Base-by-base conservation (phyloP, 345 rosid genomes). In the Erucastrum elatum region DNA sequence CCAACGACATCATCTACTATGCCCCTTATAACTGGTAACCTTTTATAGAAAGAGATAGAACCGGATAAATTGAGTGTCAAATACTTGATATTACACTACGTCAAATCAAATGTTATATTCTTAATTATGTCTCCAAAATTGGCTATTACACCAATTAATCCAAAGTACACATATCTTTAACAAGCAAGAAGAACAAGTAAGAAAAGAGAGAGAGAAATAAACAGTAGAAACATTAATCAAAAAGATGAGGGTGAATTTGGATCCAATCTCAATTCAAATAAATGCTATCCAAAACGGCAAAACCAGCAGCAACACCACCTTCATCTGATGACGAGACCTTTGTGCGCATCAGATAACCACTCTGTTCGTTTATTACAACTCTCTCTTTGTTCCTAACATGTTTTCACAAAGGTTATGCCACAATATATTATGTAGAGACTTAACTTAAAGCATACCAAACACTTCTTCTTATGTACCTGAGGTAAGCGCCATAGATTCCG, bases 221-320 rank as follows among this genome's bases (percentile, higher is more conserved):
- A 78, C 49, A 11, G 11, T 3, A 41, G 49, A 41, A 12, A 53
- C 12, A 51, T 64, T 30, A 29, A 71, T 35, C 4, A 51, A 6
- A 12, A 64, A 4, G 59, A 8, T 35, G 10, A 35, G 30, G 30
- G 31, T 71, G 68, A 74, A 60, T 66, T 25, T 25, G 11, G 74
- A 61, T 60, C 67, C 61, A 39, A 33, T 74, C 66, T 90, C 84
- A 89, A 26, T 82, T 93, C 84, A 95, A 82, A 75, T 93, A 90
- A 72, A 93, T 70, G 77, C 97, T 93, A 76, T 95, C 98, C 86
- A 95, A 69, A 58, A 93, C 99, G 7, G 93, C 96, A 77, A 85
- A 93, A 80, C 99, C 97, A 69, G 97, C 92, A 0, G 88, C 96
- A 16, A 96, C 97, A 21, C 99, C 98, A 9, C 98, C 99, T 91